Evolutionary conservation across 2,329 filamentous ascomycete species (phyloP).

Genomic region (Fusarium tjaetaba): DNA sequence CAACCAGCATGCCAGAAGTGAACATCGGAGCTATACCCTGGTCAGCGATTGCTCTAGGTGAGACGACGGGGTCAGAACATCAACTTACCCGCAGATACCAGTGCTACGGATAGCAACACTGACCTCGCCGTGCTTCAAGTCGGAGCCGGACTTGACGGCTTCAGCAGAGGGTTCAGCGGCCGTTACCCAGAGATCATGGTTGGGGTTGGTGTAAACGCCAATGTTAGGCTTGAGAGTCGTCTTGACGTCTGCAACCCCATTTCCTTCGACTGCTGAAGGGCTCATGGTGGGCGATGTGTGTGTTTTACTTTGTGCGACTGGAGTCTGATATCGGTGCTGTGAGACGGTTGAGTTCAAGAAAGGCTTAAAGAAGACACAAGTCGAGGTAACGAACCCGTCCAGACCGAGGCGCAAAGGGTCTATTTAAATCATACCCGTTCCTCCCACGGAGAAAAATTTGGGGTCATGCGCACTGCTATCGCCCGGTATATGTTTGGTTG

Average conservation of each 20-base stretch:
- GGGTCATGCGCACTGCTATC: constrained; percentile 44
- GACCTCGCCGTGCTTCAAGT: constrained; percentile 83
- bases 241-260: constrained; percentile 40
- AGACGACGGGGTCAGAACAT: constrained; percentile 4
- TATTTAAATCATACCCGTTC: constrained; percentile 38
- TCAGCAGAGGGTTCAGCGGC: constrained; percentile 81
- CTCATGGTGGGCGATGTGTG: constrained; percentile 44
- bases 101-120: constrained; percentile 91
- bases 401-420: constrained; percentile 29
- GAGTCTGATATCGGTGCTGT: constrained; percentile 14
- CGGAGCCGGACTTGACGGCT: constrained; percentile 73
- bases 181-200: constrained; percentile 89
- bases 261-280: constrained; percentile 48
- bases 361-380: constrained; percentile 24
- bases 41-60: constrained; percentile 18
- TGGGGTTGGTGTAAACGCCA: constrained; percentile 94
- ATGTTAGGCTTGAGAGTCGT: constrained; percentile 79
- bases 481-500: constrained; percentile 43
- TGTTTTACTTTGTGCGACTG: constrained; percentile 18
- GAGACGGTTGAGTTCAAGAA: constrained; percentile 12
- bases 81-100: constrained; percentile 86
- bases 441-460: constrained; percentile 38
- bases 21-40: constrained; percentile 77
- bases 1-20: constrained; percentile 97
- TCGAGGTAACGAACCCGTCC: constrained; percentile 16